Evolutionary conservation across 805 yeast genomes (phyloP).

Genomic region (Teunomyces barrocoloradensis): DNA sequence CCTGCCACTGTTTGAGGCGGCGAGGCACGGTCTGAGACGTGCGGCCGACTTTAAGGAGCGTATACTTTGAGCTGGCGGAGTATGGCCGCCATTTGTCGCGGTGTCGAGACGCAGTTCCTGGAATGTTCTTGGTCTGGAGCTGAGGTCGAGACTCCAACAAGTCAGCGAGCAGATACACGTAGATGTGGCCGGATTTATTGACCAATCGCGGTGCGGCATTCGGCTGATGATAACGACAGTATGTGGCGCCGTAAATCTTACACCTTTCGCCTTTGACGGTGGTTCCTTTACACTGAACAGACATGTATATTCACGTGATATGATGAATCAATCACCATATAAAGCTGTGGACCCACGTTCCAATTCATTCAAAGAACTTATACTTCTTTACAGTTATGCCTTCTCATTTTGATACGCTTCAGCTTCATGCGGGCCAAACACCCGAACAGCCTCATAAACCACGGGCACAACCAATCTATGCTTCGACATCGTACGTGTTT

Average conservation of each 20-base stretch:
- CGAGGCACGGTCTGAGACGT: conserved; percentile 45
- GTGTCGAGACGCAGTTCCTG: conserved; percentile 14
- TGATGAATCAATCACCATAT: background rate
- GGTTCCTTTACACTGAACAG: conserved; percentile 38
- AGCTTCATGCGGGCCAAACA: conserved; percentile 92
- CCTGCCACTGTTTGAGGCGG: conserved; percentile 52
- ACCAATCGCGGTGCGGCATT: too few species aligned
- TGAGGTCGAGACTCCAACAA: conserved; percentile 35
- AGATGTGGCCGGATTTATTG: conserved; percentile 41
- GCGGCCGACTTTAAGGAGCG: conserved; percentile 52
- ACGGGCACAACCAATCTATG: conserved; percentile 92
- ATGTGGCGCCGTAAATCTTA: conserved; percentile 25
- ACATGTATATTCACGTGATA: background rate
- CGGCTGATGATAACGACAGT: conserved; percentile 33
- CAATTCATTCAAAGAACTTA: too few species aligned
- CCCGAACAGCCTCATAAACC: conserved; percentile 64
- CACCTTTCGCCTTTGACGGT: conserved; percentile 43
- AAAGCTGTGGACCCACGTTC: background rate
- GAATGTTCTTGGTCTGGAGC: conserved; percentile 37
- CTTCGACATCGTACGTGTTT: conserved; percentile 87
- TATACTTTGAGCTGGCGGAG: conserved; percentile 33
- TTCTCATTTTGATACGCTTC: conserved; percentile 83
- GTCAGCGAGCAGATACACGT: conserved; percentile 47
- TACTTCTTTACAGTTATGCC: conserved; percentile 24
- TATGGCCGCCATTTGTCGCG: conserved; percentile 30